Percentiles rank a stretch among this genome's conserved stretches.
Conservation (phyloP, 495 filamentous ascomycete genomes). For the Neurospora sp. region DNA sequence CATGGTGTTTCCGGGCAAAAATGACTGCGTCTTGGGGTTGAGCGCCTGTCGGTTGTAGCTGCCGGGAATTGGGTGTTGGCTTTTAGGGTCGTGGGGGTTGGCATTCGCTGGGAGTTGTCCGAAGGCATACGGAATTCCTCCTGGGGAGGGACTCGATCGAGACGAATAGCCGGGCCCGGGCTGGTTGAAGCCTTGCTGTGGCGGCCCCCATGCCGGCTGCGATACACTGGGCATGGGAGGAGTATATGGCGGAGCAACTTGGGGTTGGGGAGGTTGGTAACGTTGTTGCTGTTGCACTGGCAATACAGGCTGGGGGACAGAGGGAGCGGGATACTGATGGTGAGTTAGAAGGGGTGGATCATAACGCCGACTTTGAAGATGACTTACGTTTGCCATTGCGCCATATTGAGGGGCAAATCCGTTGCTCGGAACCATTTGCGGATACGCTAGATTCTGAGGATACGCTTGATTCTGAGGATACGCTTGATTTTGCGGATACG, state of each 20-base stretch:
- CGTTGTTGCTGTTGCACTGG: constrained; percentile 22
- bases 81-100: constrained; percentile 55
- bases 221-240: constrained; percentile 28
- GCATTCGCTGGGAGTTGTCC: constrained; percentile 64
- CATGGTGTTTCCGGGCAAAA: constrained; percentile 56
- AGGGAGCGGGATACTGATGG: constrained; percentile 18
- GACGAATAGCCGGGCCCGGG: constrained; percentile 19
- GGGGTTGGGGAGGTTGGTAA: constrained; percentile 26
- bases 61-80: constrained; percentile 67
- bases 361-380: background rate
- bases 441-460: constrained; percentile 1
- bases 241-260: constrained; percentile 30
- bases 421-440: constrained; percentile 33
- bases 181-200: constrained; percentile 18
- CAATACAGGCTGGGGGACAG: constrained; percentile 16
- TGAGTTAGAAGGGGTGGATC: constrained; percentile 6
- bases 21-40: constrained; percentile 86
- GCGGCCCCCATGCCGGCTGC: constrained; percentile 6
- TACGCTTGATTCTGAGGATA: background rate
- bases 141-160: constrained; percentile 22
- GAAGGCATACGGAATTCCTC: constrained; percentile 57
- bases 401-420: constrained; percentile 27
- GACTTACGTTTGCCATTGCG: constrained; percentile 28
- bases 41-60: constrained; percentile 77
- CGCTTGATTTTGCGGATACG: constrained; percentile 10